phyloP scores from a whole-genome alignment of 495 filamentous ascomycete species.

The Tuber brumale region DNA sequence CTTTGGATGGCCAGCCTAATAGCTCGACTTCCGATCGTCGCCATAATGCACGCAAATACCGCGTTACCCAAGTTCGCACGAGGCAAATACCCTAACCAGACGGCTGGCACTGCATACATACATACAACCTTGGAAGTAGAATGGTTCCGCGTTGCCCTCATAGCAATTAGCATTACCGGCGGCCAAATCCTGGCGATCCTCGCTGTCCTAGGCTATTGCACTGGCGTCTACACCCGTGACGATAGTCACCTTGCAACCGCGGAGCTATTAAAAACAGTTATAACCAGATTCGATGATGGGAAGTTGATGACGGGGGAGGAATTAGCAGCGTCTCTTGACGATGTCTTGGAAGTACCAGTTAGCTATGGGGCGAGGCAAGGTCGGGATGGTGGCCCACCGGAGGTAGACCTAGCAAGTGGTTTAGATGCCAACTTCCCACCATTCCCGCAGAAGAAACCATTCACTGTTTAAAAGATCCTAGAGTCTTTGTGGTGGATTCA shows the following conservation, averaged over 20 bases:
- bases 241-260: neutral
- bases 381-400: neutral
- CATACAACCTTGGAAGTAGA: neutral
- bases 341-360: neutral
- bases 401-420: neutral
- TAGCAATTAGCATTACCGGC: neutral
- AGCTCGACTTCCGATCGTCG: neutral
- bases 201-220: neutral
- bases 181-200: neutral
- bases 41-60: neutral
- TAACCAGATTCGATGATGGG: neutral
- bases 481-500: too few species aligned
- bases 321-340: neutral
- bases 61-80: neutral
- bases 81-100: neutral
- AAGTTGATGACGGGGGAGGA: neutral
- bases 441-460: too few species aligned
- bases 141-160: neutral
- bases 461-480: too few species aligned
- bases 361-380: neutral
- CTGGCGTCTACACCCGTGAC: neutral
- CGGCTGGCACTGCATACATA: neutral
- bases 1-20: neutral
- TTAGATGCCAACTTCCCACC: neutral
- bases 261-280: neutral